Conservation (phyloP, 208 protist species). For the Naegleria lovaniensis region DNA sequence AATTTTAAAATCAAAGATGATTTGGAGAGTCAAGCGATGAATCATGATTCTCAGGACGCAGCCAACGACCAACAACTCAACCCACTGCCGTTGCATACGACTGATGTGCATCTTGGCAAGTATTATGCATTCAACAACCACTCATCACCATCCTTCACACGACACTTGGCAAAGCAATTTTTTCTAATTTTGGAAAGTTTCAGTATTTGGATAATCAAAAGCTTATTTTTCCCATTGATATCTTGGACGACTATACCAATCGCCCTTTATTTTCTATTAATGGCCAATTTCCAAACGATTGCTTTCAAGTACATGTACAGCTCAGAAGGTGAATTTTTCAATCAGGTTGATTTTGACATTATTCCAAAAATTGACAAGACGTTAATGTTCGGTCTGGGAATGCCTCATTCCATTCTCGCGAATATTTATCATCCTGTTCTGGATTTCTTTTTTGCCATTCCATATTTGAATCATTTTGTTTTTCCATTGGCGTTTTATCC, state of each 20-base stretch:
- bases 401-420: neutral
- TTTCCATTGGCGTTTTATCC: neutral
- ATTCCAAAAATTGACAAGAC: neutral
- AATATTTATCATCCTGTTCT: neutral
- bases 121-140: no score
- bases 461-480: neutral
- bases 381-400: neutral
- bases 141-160: no score
- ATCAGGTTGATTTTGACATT: neutral
- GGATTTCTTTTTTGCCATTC: neutral
- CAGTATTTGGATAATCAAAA: neutral
- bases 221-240: neutral
- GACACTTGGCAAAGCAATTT: no score
- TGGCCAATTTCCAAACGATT: neutral
- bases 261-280: neutral
- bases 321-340: neutral
- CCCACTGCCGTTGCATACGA: no score
- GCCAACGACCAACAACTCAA: no score
- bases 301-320: neutral
- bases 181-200: no score
- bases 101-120: no score
- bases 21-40: no score
- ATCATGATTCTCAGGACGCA: no score
- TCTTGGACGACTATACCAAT: neutral
- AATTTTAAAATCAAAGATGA: no score